Base-by-base conservation (phyloP, 352 stramenopile genomes). In the Pythium pectinolyticum region DNA sequence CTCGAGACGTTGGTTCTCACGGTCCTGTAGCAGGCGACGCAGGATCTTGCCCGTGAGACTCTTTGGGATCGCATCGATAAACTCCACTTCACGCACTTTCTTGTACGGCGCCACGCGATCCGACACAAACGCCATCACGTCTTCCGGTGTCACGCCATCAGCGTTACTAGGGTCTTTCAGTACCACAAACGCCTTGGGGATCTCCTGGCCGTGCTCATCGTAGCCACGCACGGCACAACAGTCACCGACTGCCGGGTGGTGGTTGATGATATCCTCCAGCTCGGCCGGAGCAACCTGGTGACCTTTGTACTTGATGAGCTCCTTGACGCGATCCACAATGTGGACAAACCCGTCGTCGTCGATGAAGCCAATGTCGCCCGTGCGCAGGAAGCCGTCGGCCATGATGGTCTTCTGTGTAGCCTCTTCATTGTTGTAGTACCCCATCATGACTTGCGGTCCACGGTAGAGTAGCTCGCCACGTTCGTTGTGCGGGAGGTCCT, bases 271-370 rank as follows among this genome's bases (percentile, higher is more conserved):
- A 10, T 91, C 92, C 66, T 98, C 95, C 14, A 98, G 72, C 67
- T 98, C 92, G 0, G 94, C 94, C 15, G 93, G 95, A 9, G 94
- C 88, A 10, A 98, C 77, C 57, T 96, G 93, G 57, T 95, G 94
- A 12, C 91, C 93, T 57, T 97, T 96, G 62, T 97, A 92, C 78
- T 98, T 98, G 72, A 98, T 98, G 2, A 98, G 67, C 68, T 98
- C 93, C 78, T 98, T 98, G 19, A 86, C 66, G n/a, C 95, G 74
- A 68, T 98, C 95, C 0, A 91, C 87, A 28, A 98, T 95, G 60
- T 87, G 96, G 24, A 98, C 86, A 66, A 80, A 98, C 11, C 90
- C 92, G 39, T 98, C 90, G 17, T 96, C 83, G 66, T 98, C 93
- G 37, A 98, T 92, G 49, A 92, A 89, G 9, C 82, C 90, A 25